phyloP scores from a whole-genome alignment of 2,329 filamentous ascomycete genomes.

The Fusarium virguliforme region DNA sequence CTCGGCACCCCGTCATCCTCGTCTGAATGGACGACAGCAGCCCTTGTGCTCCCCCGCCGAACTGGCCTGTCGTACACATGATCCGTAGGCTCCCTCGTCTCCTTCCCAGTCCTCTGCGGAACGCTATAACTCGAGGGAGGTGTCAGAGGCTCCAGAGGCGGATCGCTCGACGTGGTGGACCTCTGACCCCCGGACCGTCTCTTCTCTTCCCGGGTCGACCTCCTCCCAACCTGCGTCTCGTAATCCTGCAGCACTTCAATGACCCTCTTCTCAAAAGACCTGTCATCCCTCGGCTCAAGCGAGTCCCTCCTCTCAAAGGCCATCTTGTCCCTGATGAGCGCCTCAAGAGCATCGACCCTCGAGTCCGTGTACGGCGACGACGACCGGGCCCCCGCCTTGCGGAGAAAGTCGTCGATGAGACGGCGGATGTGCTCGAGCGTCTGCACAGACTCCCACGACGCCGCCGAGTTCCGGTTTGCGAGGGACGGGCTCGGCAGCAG shows the following conservation, averaged over 20 bases:
- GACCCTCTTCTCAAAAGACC: background rate
- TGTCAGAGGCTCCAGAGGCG: background rate
- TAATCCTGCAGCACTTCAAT: background rate
- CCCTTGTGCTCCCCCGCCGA: no score
- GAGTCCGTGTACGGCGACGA: background rate
- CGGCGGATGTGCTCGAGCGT: background rate
- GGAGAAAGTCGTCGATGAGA: background rate
- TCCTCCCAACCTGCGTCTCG: background rate
- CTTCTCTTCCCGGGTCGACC: background rate
- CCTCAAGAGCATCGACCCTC: background rate
- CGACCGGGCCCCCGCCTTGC: background rate
- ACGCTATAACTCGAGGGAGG: background rate
- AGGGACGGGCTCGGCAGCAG: background rate
- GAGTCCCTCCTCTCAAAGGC: background rate
- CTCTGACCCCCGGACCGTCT: slow-evolving; percentile 2
- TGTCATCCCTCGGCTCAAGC: background rate
- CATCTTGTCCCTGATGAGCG: background rate
- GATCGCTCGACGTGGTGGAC: background rate
- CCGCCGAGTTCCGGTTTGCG: background rate
- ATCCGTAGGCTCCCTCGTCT: background rate
- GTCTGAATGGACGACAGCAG: background rate
- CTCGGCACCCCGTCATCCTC: background rate
- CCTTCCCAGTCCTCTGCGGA: background rate
- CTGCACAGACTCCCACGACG: background rate
- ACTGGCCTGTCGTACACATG: background rate